Conservation (phyloP, 31 red algal species). For the Endocladia muricata region DNA sequence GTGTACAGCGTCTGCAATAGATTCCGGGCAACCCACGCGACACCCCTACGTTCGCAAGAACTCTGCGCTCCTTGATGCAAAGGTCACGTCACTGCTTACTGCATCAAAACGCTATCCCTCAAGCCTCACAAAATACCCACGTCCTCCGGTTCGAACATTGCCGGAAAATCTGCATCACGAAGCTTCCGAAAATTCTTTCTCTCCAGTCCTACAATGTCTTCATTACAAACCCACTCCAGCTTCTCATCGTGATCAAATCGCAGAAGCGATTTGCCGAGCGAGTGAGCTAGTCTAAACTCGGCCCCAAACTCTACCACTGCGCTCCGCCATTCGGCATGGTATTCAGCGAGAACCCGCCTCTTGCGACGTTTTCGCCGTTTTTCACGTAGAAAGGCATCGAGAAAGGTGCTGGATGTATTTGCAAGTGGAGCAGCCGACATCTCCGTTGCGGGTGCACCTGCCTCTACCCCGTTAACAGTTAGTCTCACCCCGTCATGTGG, state of each 20-base stretch:
- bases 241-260: not conserved
- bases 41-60: too few species aligned
- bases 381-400: not conserved
- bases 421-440: not conserved
- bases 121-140: not conserved
- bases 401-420: not conserved
- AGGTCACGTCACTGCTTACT: too few species aligned
- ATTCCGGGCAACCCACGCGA: too few species aligned
- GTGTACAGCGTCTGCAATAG: too few species aligned
- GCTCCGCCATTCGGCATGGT: not conserved
- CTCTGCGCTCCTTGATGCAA: too few species aligned
- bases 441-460: not conserved
- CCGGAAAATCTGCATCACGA: not conserved
- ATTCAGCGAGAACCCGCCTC: slow-evolving; percentile 18
- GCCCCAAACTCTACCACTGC: slow-evolving; percentile 9
- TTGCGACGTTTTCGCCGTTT: not conserved
- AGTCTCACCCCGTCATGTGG: not conserved
- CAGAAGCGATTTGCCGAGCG: not conserved
- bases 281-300: not conserved
- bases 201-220: not conserved
- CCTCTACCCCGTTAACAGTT: not conserved
- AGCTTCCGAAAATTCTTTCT: slow-evolving; percentile 5
- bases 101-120: too few species aligned
- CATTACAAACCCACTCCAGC: slow-evolving; percentile 11
- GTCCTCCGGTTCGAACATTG: not conserved